Evolutionary conservation across 176 grass and related monocot genomes (phyloP), one percentile per base, ranked within the genome.

Genomic region (Oryza meridionalis): DNA sequence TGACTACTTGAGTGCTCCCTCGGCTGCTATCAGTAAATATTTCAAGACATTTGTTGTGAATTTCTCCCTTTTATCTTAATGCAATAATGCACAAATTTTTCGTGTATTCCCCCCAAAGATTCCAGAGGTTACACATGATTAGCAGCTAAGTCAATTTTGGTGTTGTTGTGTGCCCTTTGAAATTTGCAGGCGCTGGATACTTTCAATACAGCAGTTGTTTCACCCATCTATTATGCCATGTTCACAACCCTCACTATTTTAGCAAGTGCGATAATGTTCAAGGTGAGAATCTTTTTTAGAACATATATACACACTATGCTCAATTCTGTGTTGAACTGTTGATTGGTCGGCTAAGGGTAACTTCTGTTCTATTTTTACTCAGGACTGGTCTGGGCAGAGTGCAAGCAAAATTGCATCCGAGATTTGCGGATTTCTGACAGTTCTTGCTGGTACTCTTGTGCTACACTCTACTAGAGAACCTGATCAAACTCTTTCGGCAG

Each of bases 221-320:
- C 96, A 69, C 93, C 96, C 63, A 95, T 96, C 61, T 92, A 99
- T 77, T 99, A 94, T 85, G 93, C 93, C 81, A 92, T 99, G 96
- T 99, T 99, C 78, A 99, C 96, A 50, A 99, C 93, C 59, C 86
- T 99, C 45, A 99, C 96, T 67, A 96, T 96, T 80, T 81, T 99
- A 75, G 96, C 96, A 86, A 99, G 96, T 73, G 96, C 89, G 70
- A 99, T 99, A 86, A 99, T 99, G 96, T 99, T 99, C 86, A 96
- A 92, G 96, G 96, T 96, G 86, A 86, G 35, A 65, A 42, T 31
- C 42, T 4, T 80, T 69, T 13, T 4, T 26, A 27, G 10, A 62
- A 72, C n/a, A 32, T 70, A 24, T 79, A 47, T 16, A n/a, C 14
- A 19, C 1, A 80, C 24, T 17, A 58, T 40, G 17, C 50, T 21